Conservation (phyloP, 2,329 filamentous ascomycete species). For the Clonostachys chloroleuca region DNA sequence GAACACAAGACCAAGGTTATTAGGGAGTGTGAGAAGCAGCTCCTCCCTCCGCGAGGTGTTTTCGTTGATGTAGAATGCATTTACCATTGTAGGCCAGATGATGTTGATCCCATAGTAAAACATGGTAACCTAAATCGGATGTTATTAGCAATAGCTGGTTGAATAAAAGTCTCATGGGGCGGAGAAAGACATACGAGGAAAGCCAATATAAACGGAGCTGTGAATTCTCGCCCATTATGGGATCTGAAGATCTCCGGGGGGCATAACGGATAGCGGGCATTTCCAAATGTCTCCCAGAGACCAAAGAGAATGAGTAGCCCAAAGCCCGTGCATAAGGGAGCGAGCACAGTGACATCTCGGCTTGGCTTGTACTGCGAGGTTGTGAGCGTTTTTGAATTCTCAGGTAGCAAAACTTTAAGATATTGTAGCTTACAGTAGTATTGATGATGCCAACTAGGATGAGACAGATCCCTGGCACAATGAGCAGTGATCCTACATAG, state of each 20-base stretch:
- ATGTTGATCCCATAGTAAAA: constrained; percentile 43
- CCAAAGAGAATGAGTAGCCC: constrained; percentile 24
- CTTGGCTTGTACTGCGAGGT: constrained; percentile 2
- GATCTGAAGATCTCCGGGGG: constrained; percentile 37
- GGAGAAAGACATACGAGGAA: constrained; percentile 22
- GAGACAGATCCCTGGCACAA: constrained; percentile 23
- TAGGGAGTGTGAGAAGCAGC: constrained; percentile 54
- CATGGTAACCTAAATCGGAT: constrained; percentile 26
- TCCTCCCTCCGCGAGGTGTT: constrained; percentile 60
- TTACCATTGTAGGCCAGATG: constrained; percentile 40
- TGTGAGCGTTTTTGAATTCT: constrained; percentile 1
- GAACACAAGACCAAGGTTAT: constrained; percentile 35
- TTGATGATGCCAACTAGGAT: constrained; percentile 32
- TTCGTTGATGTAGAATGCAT: constrained; percentile 68
- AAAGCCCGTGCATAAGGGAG: constrained; percentile 25
- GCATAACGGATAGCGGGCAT: constrained; percentile 29
- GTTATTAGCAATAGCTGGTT: too few species aligned
- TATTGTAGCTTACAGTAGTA: constrained; percentile 19
- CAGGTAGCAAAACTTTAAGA: constrained; percentile 4
- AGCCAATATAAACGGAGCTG: constrained; percentile 34
- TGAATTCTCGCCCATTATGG: constrained; percentile 38
- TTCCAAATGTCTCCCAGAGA: constrained; percentile 29
- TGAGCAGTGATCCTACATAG: constrained; percentile 28
- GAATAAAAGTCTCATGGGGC: too few species aligned
- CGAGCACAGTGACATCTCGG: constrained; percentile 20